A percentile compares a stretch with the other conserved stretches of the same genome.
Evolutionary conservation across 2,329 filamentous ascomycete species (phyloP).

Genomic region (Mycosphaerelloides madeirae): DNA sequence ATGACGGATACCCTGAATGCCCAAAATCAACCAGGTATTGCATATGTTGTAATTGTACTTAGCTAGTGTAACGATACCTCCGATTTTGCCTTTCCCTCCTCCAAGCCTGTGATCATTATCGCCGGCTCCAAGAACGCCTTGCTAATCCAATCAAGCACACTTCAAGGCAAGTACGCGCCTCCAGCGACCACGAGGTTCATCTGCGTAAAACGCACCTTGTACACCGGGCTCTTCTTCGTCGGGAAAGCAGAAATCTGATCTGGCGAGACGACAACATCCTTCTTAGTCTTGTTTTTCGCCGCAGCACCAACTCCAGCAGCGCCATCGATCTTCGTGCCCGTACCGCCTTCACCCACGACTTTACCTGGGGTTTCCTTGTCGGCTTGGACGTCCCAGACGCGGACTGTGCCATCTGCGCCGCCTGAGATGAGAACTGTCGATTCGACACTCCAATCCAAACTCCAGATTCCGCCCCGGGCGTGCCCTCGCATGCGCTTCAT

Average conservation of each 20-base stretch:
- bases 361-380: constrained; percentile 40
- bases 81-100: too few species aligned
- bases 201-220: constrained; percentile 86
- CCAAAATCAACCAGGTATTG: too few species aligned
- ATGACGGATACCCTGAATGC: background rate
- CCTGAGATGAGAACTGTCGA: constrained; percentile 85
- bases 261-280: constrained; percentile 82
- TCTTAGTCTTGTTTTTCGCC: constrained; percentile 64
- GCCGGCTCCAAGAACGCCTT: too few species aligned
- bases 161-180: constrained; percentile 58
- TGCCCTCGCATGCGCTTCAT: constrained; percentile 94
- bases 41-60: too few species aligned
- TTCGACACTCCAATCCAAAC: constrained; percentile 87
- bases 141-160: constrained; percentile 6
- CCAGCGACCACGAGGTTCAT: constrained; percentile 93
- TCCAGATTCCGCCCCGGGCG: constrained; percentile 89
- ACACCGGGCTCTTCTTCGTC: constrained; percentile 92
- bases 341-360: constrained; percentile 46
- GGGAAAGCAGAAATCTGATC: constrained; percentile 94
- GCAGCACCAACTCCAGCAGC: constrained; percentile 28
- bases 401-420: constrained; percentile 86
- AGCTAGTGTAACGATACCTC: too few species aligned
- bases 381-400: constrained; percentile 84
- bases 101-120: too few species aligned
- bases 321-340: constrained; percentile 49